Evolutionary conservation across 2,329 filamentous ascomycete genomes (phyloP), one percentile per base, ranked within the genome.

Genomic region (Ophiostoma quercus): DNA sequence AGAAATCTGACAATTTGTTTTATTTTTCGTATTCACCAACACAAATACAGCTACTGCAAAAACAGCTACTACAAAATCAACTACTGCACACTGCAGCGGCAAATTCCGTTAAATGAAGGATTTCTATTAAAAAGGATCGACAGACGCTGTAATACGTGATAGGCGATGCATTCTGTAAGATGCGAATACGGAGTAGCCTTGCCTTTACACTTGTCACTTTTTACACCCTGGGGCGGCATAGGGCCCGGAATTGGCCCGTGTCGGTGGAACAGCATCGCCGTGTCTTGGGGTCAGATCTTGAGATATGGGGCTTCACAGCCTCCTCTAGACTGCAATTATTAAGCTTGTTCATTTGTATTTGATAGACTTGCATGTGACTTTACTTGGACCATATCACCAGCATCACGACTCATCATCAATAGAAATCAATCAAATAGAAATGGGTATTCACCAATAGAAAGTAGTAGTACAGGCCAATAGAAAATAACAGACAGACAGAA

Each of bases 231-330:
- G 51, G 8, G 8, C 51, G 51, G 65, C 65, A 69, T 16, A 66
- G 43, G 14, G 29, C 12, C 32, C 25, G 34, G 65, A 47, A 39
- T 66, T 66, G 65, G 65, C 39, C 65, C 65, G 65, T 25, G 63
- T 66, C 63, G 63, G 63, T n/a, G 60, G 32, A 63, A 63, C 60
- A 22, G 32, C 2, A 11, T 37, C 32, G 25, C 22, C 25, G 57
- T 32, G 57, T 62, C 25, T 62, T 7, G 25, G 54, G 7, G 11
- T 2, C 34, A 34, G 34, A 11, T 1, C 5, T 22, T 2, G 5
- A 34, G 34, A 11, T 1, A 12, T 22, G 25, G 47, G 29, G 51
- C 51, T 54, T 22, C 47, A 51, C 47, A 51, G 66, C 39, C 43
- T 67, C 51, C 34, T 34, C 34, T 34, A 34, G 34, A 34, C 34